Conservation (phyloP, 2,329 filamentous ascomycete species). For the Penicillium sp. region DNA sequence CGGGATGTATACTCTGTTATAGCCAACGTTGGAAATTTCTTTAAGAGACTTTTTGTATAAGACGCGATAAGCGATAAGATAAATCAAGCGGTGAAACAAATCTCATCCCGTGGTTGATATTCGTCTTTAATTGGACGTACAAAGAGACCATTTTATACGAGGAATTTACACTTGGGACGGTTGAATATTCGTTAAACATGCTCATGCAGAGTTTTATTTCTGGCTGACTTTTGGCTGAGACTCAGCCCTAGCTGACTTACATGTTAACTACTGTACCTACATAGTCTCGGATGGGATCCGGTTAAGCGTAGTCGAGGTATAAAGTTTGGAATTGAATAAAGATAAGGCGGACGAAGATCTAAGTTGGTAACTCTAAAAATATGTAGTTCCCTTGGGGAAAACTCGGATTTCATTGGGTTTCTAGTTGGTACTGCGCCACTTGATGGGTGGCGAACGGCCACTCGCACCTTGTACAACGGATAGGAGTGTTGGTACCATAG, state of each 20-base stretch:
- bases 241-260: neutral
- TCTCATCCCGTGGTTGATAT: neutral
- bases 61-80: slow-evolving; percentile 11
- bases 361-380: slow-evolving; percentile 5
- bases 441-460: slow-evolving; percentile 4
- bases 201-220: neutral
- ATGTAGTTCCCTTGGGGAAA: neutral
- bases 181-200: neutral
- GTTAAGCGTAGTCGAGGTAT: neutral
- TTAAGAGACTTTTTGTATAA: neutral
- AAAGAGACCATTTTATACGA: neutral
- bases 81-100: slow-evolving; percentile 6
- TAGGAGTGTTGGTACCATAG: neutral
- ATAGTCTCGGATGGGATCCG: neutral
- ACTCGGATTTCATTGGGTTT: neutral
- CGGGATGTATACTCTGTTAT: no score
- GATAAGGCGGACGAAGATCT: neutral
- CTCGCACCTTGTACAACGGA: neutral
- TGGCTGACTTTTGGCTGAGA: neutral
- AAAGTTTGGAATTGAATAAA: neutral
- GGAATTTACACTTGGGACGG: neutral
- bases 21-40: neutral
- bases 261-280: neutral
- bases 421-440: slow-evolving; percentile 5
- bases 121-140: neutral